These are phyloP conservation scores for Aspergillus wentii DNA, from an alignment of 495 filamentous ascomycete species.

Conservation along the genomic window DNA sequence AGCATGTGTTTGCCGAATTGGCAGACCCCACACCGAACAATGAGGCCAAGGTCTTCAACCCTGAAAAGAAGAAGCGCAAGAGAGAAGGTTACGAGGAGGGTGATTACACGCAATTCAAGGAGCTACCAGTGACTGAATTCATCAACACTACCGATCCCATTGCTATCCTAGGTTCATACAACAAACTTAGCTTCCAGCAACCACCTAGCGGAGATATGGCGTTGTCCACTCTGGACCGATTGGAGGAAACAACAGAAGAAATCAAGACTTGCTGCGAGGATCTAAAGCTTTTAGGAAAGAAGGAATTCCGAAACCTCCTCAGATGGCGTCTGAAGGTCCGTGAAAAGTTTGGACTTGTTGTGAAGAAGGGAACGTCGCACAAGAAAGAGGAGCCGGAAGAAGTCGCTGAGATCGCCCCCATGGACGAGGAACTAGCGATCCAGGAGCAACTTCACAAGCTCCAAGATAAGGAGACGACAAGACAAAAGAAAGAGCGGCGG, in stretches of 20 bases:
- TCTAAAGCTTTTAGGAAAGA: slow-evolving; percentile 84
- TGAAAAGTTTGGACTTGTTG: slow-evolving; percentile 82
- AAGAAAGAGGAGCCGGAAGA: slow-evolving; percentile 58
- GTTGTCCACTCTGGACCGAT: slow-evolving; percentile 73
- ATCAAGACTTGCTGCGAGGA: slow-evolving; percentile 81
- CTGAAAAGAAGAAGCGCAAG: slow-evolving; percentile 94
- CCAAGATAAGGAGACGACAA: slow-evolving; percentile 66
- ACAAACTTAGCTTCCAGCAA: slow-evolving; percentile 77
- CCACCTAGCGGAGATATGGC: slow-evolving; percentile 76
- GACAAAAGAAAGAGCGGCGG: slow-evolving; percentile 74
- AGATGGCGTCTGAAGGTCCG: slow-evolving; percentile 88
- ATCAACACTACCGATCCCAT: slow-evolving; percentile 94
- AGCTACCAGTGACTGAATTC: slow-evolving; percentile 82
- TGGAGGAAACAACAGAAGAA: slow-evolving; percentile 91
- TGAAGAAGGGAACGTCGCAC: slow-evolving; percentile 53
- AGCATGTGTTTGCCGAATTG: slow-evolving; percentile 92
- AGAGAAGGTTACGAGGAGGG: slow-evolving; percentile 96
- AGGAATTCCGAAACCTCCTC: slow-evolving; percentile 90
- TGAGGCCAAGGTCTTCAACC: slow-evolving; percentile 96
- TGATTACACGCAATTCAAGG: slow-evolving; percentile 88
- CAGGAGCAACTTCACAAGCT: slow-evolving; percentile 81
- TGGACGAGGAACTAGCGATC: slow-evolving; percentile 90
- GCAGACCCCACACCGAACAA: slow-evolving; percentile 85
- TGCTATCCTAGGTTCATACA: slow-evolving; percentile 84
- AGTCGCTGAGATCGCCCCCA: slow-evolving; percentile 72